phyloP scores from a whole-genome alignment of 768 basidiomycete genomes.

The Zangia roseola region DNA sequence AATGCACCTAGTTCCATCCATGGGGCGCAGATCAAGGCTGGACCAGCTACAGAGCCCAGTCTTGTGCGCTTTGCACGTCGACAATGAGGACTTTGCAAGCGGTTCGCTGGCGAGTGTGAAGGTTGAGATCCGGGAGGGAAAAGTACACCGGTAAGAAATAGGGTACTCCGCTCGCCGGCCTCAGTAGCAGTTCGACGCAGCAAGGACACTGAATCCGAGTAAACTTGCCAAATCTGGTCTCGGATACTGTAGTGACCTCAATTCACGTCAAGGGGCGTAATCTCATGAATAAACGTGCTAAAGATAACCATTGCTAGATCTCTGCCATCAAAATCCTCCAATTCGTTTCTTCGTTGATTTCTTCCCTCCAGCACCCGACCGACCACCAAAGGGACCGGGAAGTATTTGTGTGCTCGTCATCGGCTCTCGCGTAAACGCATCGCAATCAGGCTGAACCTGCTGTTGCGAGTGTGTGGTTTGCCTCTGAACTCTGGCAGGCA shows the following conservation, averaged over 20 bases:
- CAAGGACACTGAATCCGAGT: constrained; percentile 15
- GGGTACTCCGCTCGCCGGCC: constrained; percentile 24
- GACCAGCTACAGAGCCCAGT: constrained; percentile 67
- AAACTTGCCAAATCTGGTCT: constrained; percentile 19
- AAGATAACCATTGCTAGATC: background rate
- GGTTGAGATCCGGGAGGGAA: constrained; percentile 18
- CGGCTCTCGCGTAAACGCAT: constrained; percentile 39
- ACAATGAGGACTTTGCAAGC: constrained; percentile 13
- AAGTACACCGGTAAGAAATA: constrained; percentile 15
- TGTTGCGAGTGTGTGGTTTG: constrained; percentile 17
- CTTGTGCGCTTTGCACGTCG: constrained; percentile 66
- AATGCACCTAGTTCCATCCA: constrained; percentile 72
- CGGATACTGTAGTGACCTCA: background rate
- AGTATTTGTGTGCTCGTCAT: constrained; percentile 68
- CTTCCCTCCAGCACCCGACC: constrained; percentile 43
- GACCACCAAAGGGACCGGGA: constrained; percentile 70
- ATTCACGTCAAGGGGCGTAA: background rate
- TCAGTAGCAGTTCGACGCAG: constrained; percentile 1
- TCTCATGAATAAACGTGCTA: background rate
- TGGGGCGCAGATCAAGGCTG: constrained; percentile 54
- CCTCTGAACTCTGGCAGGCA: constrained; percentile 4
- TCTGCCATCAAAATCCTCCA: constrained; percentile 62
- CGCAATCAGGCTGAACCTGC: constrained; percentile 6
- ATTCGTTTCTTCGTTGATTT: constrained; percentile 63
- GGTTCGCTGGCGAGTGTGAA: constrained; percentile 14